phyloP scores from a whole-genome alignment of 2,329 filamentous ascomycete species.

The Xylaria sp. region DNA sequence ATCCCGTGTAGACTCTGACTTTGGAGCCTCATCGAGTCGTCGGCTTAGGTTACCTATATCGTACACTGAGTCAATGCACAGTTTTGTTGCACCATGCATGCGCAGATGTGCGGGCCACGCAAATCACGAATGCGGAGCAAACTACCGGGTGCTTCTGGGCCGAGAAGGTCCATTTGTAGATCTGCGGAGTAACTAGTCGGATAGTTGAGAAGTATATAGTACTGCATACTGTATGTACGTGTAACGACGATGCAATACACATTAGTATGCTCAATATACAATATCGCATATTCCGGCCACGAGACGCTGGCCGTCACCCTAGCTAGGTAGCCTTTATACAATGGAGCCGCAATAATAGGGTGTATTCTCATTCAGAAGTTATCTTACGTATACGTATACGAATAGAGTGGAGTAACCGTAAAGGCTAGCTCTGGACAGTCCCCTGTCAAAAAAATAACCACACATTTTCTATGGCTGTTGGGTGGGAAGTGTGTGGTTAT shows the following conservation, averaged over 20 bases:
- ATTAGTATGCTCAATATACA: slow-evolving; percentile 1
- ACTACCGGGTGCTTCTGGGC: slow-evolving; percentile 21
- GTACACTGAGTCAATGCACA: background rate
- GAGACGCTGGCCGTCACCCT: background rate
- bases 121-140: slow-evolving; percentile 19
- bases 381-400: background rate
- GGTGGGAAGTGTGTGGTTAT: no score
- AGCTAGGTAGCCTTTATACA: background rate
- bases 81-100: slow-evolving; percentile 9
- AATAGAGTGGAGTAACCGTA: background rate
- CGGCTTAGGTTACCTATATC: background rate
- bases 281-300: background rate
- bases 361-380: background rate
- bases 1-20: background rate
- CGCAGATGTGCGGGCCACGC: background rate
- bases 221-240: background rate
- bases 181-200: slow-evolving; percentile 27
- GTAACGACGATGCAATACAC: background rate
- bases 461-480: no score
- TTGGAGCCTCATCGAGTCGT: slow-evolving; percentile 19
- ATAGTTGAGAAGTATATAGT: background rate
- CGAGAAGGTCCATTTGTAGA: slow-evolving; percentile 35
- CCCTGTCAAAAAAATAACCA: no score
- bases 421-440: background rate
- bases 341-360: slow-evolving; percentile 4